These are phyloP conservation scores for Begonia peltatifolia DNA, from an alignment of 306 rosid genomes.

Conservation along the genomic window DNA sequence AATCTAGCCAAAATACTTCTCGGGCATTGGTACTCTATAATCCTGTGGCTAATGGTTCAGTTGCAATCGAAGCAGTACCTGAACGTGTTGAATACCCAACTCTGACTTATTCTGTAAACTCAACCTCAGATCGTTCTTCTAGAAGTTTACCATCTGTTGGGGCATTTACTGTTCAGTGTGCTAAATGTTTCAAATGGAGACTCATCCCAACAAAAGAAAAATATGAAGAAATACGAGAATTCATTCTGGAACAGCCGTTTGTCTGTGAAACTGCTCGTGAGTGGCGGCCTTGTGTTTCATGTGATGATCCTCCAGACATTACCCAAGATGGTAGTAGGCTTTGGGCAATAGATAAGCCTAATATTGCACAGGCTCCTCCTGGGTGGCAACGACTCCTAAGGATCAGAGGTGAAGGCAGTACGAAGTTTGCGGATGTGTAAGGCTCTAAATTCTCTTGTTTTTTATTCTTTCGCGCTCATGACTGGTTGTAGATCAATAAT, in stretches of 20 bases:
- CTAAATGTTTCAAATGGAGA: slow-evolving; percentile 91
- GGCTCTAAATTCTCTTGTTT: slow-evolving; percentile 9
- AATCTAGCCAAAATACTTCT: slow-evolving; percentile 24
- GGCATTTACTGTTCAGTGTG: slow-evolving; percentile 87
- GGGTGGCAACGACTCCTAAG: slow-evolving; percentile 83
- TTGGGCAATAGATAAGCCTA: slow-evolving; percentile 98
- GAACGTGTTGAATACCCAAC: slow-evolving; percentile 19
- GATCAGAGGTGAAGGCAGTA: slow-evolving; percentile 86
- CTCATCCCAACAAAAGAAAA: slow-evolving; percentile 75
- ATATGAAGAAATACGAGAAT: slow-evolving; percentile 84
- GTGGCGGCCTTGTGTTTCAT: slow-evolving; percentile 66
- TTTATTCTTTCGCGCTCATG: too few species aligned
- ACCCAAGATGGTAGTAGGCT: slow-evolving; percentile 75
- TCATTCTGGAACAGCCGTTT: slow-evolving; percentile 60
- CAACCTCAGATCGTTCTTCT: slow-evolving; percentile 18
- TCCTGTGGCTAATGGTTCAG: slow-evolving; percentile 26
- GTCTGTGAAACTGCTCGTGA: slow-evolving; percentile 59
- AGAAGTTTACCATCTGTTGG: slow-evolving; percentile 62
- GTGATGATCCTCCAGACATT: slow-evolving; percentile 79
- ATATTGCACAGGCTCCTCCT: slow-evolving; percentile 70
- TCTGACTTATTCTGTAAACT: slow-evolving; percentile 9
- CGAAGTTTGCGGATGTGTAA: slow-evolving; percentile 84
- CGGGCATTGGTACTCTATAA: slow-evolving; percentile 66
- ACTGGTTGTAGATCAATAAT: too few species aligned
- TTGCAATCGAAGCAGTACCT: slow-evolving; percentile 19